phyloP scores from a whole-genome alignment of 2,329 filamentous ascomycete genomes.

The Pezicula neosporulosa region DNA sequence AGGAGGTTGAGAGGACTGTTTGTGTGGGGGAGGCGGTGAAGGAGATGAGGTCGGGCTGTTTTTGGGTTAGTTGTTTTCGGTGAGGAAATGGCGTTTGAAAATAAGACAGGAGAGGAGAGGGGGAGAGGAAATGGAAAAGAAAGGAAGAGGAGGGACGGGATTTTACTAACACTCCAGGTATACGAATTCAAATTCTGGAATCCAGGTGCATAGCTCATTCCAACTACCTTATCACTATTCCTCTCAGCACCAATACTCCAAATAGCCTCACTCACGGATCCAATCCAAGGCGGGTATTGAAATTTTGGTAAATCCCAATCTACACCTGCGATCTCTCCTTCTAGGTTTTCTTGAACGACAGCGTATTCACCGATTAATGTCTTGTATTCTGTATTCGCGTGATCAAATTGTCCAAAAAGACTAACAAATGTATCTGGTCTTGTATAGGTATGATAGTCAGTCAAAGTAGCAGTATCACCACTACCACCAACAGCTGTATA shows the following conservation, averaged over 20 bases:
- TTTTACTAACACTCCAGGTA: constrained; percentile 24
- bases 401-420: constrained; percentile 19
- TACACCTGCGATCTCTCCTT: constrained; percentile 3
- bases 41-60: constrained; percentile 24
- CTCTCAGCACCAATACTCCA: constrained; percentile 21
- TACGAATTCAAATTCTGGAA: constrained; percentile 25
- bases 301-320: constrained; percentile 12
- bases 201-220: constrained; percentile 21
- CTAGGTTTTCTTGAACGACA: constrained; percentile 16
- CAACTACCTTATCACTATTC: constrained; percentile 21
- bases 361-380: constrained; percentile 25
- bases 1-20: constrained; percentile 47
- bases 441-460: constrained; percentile 23
- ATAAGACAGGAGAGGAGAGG: too few species aligned
- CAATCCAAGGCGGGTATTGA: constrained; percentile 19
- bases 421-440: constrained; percentile 20
- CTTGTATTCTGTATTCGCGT: constrained; percentile 12
- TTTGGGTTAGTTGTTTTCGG: constrained; percentile 1
- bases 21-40: constrained; percentile 36
- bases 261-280: constrained; percentile 22
- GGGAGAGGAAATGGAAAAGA: neutral
- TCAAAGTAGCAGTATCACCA: constrained; percentile 3
- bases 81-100: neutral
- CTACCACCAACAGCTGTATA: constrained; percentile 8
- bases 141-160: too few species aligned